Conservation (phyloP, 2,329 filamentous ascomycete species). For the Emmonsia crescens region DNA sequence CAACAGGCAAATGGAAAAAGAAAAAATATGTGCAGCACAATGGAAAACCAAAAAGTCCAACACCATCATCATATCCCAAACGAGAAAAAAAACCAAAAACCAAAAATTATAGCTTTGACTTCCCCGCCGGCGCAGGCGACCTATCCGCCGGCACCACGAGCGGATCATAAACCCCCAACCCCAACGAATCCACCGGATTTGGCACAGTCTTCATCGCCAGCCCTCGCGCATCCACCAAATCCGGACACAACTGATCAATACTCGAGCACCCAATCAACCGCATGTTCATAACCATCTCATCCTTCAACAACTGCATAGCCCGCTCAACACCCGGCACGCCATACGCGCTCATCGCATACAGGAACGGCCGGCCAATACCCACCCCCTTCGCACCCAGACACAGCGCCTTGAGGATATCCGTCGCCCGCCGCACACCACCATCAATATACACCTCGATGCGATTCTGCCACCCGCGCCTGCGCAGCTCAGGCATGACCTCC, state of each 20-base stretch:
- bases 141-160: slow-evolving; percentile 41
- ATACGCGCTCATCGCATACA: slow-evolving; percentile 93
- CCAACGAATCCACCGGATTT: slow-evolving; percentile 53
- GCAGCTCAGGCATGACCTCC: slow-evolving; percentile 82
- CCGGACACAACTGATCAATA: slow-evolving; percentile 67
- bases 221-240: slow-evolving; percentile 66
- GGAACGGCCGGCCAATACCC: slow-evolving; percentile 85
- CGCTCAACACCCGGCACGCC: slow-evolving; percentile 77
- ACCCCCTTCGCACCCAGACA: slow-evolving; percentile 87
- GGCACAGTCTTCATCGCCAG: slow-evolving; percentile 44
- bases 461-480: slow-evolving; percentile 59
- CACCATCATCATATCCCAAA: neutral
- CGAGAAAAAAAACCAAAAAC: neutral
- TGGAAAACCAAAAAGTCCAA: neutral
- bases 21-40: neutral
- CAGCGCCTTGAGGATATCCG: slow-evolving; percentile 90
- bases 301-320: slow-evolving; percentile 84
- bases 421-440: slow-evolving; percentile 78
- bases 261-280: slow-evolving; percentile 70
- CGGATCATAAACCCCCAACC: slow-evolving; percentile 47
- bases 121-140: slow-evolving; percentile 33
- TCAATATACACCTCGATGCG: slow-evolving; percentile 84
- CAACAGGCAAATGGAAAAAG: neutral
- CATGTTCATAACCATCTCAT: slow-evolving; percentile 99
- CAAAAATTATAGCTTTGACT: slow-evolving; percentile 29